Conservation (phyloP, 2,329 filamentous ascomycete species). For the Periconia digitata region DNA sequence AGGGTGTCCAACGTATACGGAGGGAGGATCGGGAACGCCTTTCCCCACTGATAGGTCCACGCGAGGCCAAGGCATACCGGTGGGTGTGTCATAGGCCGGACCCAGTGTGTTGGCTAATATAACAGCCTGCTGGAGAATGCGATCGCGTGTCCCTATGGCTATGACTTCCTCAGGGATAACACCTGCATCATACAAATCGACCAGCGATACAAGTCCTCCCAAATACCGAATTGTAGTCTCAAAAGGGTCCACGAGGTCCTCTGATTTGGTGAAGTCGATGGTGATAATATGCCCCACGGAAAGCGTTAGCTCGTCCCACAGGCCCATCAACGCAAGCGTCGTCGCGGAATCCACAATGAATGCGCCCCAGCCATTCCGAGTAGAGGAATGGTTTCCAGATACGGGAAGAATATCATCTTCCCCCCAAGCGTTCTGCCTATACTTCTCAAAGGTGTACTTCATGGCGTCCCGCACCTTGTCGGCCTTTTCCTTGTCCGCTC, state of each 20-base stretch:
- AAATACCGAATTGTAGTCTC: conserved; percentile 48
- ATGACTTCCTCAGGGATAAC: conserved; percentile 40
- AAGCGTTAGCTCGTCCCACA: conserved; percentile 46
- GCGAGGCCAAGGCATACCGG: conserved; percentile 49
- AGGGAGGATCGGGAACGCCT: conserved; percentile 35
- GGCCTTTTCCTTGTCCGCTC: conserved; percentile 37
- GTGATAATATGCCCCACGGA: conserved; percentile 42
- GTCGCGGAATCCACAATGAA: conserved; percentile 47
- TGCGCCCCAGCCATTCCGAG: conserved; percentile 46
- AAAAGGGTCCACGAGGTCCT: conserved; percentile 44
- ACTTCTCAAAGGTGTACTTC: conserved; percentile 45
- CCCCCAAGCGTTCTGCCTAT: conserved; percentile 44
- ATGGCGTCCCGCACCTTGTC: conserved; percentile 41
- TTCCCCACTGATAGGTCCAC: conserved; percentile 44
- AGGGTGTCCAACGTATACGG: conserved; percentile 29
- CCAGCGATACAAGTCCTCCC: conserved; percentile 42
- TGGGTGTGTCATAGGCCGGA: conserved; percentile 45
- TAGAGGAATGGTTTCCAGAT: conserved; percentile 36
- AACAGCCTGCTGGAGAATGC: conserved; percentile 42
- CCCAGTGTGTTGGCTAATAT: conserved; percentile 40
- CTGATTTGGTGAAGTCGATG: conserved; percentile 39
- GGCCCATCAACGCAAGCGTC: conserved; percentile 45
- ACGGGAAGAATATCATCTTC: conserved; percentile 44
- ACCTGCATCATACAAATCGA: conserved; percentile 46
- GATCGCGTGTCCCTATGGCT: conserved; percentile 29